These are phyloP conservation scores for Arabidopsis lyrata DNA, from an alignment of 441 rosid species.

Conservation along the genomic window DNA sequence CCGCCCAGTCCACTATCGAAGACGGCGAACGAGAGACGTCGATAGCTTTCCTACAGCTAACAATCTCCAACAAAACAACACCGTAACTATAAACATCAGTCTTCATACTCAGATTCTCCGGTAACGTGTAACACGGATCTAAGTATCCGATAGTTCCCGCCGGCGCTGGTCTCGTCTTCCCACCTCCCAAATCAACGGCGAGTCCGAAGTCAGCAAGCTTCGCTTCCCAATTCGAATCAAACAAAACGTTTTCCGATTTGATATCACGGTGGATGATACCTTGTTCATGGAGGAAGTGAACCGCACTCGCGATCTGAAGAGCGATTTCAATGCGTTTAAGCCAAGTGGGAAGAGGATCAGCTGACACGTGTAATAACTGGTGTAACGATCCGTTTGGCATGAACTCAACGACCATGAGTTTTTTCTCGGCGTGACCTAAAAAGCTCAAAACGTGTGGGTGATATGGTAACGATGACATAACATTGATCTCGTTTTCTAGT, in stretches of 20 bases:
- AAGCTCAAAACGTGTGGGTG: constrained; percentile 53
- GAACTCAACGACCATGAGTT: constrained; percentile 64
- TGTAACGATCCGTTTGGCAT: constrained; percentile 78
- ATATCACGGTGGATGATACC: constrained; percentile 70
- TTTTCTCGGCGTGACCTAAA: constrained; percentile 51
- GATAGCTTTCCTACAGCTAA: constrained; percentile 66
- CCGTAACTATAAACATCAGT: constrained; percentile 72
- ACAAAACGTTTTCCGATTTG: constrained; percentile 68
- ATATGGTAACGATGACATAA: constrained; percentile 55
- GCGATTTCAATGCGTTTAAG: constrained; percentile 59
- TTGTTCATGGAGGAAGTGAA: constrained; percentile 63
- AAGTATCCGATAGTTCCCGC: constrained; percentile 81
- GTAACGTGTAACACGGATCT: constrained; percentile 62
- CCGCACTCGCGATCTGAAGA: constrained; percentile 61
- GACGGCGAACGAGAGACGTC: constrained; percentile 54
- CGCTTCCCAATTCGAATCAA: constrained; percentile 61
- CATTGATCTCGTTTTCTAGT: constrained; percentile 59
- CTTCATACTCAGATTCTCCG: constrained; percentile 55
- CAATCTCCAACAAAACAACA: constrained; percentile 66
- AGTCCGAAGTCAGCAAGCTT: constrained; percentile 78
- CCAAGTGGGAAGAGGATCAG: constrained; percentile 55
- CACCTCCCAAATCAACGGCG: constrained; percentile 33
- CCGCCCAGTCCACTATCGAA: constrained; percentile 72
- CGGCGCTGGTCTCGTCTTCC: constrained; percentile 43
- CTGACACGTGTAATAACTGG: constrained; percentile 52